A percentile compares a stretch with the other conserved stretches of the same genome.
phyloP scores from a whole-genome alignment of 352 stramenopile genomes.

The Phytophthora aleatoria region DNA sequence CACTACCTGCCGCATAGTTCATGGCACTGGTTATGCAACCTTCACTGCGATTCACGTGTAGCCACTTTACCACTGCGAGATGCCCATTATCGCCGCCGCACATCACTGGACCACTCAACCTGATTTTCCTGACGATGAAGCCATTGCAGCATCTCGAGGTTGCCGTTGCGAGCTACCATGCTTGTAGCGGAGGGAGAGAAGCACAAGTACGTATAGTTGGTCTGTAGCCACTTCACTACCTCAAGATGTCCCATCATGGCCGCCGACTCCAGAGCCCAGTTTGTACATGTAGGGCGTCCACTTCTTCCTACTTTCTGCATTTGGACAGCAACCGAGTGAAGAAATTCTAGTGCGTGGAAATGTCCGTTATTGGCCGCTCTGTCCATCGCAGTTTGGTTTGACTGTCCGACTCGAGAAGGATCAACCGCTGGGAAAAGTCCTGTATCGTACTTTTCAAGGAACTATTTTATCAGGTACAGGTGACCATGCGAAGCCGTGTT shows the following conservation, averaged over 20 bases:
- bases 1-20: background rate
- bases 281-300: conserved; percentile 7
- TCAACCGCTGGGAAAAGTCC: conserved; percentile 13
- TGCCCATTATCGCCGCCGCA: background rate
- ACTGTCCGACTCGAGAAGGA: background rate
- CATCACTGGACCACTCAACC: background rate
- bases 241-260: conserved; percentile 8
- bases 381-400: conserved; percentile 16
- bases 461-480: conserved; percentile 13
- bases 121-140: background rate
- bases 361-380: conserved; percentile 15
- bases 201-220: background rate
- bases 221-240: conserved; percentile 16
- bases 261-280: conserved; percentile 5
- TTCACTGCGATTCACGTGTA: background rate
- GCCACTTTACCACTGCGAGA: background rate
- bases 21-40: background rate
- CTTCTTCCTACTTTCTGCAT: conserved; percentile 12
- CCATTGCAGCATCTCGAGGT: background rate
- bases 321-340: conserved; percentile 8
- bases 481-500: conserved; percentile 12
- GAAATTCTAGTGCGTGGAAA: conserved; percentile 12
- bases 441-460: conserved; percentile 11
- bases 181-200: background rate
- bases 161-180: background rate